Conservation (phyloP, 2,329 filamentous ascomycete genomes). For the Hypomyces perniciosus region DNA sequence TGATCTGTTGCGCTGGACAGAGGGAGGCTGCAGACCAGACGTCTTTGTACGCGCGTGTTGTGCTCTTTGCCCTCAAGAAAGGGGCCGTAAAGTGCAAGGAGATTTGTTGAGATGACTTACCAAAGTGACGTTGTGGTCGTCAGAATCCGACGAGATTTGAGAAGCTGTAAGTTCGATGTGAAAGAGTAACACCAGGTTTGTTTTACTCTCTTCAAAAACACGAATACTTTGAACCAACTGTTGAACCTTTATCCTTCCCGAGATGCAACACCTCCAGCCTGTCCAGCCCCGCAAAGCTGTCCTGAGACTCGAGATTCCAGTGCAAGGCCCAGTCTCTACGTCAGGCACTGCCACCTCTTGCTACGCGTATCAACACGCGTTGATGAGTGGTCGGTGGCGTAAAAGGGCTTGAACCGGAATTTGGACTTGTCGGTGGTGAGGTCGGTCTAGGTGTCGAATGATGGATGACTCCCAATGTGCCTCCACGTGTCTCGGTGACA, state of each 20-base stretch:
- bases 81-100: not conserved
- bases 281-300: slow-evolving; percentile 16
- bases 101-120: slow-evolving; percentile 2
- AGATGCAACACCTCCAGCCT: not conserved
- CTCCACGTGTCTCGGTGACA: not conserved
- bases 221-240: not conserved
- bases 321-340: slow-evolving; percentile 12
- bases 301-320: slow-evolving; percentile 22
- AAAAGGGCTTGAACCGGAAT: not conserved
- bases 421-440: too few species aligned
- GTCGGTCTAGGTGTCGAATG: not conserved
- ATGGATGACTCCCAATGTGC: not conserved
- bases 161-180: not conserved
- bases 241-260: slow-evolving; percentile 4
- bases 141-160: not conserved
- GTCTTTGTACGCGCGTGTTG: not conserved
- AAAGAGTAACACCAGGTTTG: not conserved
- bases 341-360: not conserved
- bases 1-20: slow-evolving; percentile 2
- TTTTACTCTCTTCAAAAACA: not conserved
- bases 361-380: not conserved
- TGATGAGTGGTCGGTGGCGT: not conserved
- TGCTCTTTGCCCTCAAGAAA: not conserved
- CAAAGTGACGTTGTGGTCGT: slow-evolving; percentile 6
- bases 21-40: slow-evolving; percentile 1